These are phyloP conservation scores for Maudiozyma humilis DNA, from an alignment of 1,139 yeast genomes.

Conservation along the genomic window DNA sequence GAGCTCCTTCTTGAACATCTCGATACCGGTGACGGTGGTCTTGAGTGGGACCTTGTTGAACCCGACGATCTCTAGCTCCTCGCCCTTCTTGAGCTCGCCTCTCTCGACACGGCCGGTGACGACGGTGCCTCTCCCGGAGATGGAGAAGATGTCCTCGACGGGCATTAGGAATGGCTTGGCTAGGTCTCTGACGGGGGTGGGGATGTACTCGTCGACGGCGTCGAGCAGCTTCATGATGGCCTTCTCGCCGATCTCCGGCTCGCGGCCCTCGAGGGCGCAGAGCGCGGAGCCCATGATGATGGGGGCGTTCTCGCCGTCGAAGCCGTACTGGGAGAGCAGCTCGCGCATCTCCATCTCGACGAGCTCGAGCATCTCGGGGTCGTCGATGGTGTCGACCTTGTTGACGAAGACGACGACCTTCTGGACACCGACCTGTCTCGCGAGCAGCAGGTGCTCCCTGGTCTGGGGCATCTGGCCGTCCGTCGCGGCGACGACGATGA, in stretches of 20 bases:
- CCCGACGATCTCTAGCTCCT: conserved; percentile 95
- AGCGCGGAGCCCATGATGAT: conserved; percentile 98
- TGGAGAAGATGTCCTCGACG: conserved; percentile 93
- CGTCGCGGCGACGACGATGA: conserved; percentile 96
- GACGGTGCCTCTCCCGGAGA: conserved; percentile 99
- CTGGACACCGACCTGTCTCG: conserved; percentile 99
- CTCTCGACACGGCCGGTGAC: conserved; percentile 99
- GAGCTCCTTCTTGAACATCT: conserved; percentile 97
- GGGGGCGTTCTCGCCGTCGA: conserved; percentile 97
- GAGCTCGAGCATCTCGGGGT: conserved; percentile 97
- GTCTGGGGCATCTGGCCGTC: conserved; percentile 99
- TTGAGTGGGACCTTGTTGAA: conserved; percentile 77
- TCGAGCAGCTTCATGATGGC: conserved; percentile 77
- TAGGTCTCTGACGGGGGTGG: conserved; percentile 92
- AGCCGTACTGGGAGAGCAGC: conserved; percentile 78
- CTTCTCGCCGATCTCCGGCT: conserved; percentile 88
- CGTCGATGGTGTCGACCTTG: conserved; percentile 96
- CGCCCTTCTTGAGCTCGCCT: conserved; percentile 95
- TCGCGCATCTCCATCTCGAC: conserved; percentile 99
- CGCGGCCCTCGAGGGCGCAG: conserved; percentile 82
- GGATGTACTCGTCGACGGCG: conserved; percentile 90
- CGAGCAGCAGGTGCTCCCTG: conserved; percentile 94
- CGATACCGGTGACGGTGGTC: conserved; percentile 95
- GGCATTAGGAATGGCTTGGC: conserved; percentile 97
- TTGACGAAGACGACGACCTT: conserved; percentile 94